A percentile compares a stretch with the other conserved stretches of the same genome.
These are phyloP conservation scores for Boletellus dicymbophilus DNA, from an alignment of 1,284 basidiomycete genomes.

Conservation along the genomic window DNA sequence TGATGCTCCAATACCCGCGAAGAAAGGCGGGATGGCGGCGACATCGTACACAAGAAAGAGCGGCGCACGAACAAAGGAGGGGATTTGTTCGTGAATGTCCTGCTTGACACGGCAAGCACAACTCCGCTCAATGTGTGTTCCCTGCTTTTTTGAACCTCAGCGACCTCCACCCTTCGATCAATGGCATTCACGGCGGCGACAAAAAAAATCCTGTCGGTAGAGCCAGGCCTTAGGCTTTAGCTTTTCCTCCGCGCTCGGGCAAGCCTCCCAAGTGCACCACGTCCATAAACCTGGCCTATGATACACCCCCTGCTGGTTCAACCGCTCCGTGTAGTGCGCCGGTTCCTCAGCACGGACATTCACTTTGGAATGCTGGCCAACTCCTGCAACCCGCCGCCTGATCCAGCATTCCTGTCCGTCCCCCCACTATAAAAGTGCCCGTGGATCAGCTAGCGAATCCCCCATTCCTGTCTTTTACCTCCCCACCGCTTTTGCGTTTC, in stretches of 20 bases:
- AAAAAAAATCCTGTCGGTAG: too few relatives aligned
- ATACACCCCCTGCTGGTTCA: neutral
- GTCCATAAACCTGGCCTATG: neutral
- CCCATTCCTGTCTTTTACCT: neutral
- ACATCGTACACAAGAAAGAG: slow-evolving; percentile 4
- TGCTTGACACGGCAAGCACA: neutral
- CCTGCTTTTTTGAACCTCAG: slow-evolving; percentile 3
- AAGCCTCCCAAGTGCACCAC: neutral
- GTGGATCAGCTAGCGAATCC: neutral
- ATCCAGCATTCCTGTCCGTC: neutral
- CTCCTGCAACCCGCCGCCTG: neutral
- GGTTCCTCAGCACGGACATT: neutral
- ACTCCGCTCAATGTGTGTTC: slow-evolving; percentile 1
- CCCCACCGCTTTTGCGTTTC: neutral
- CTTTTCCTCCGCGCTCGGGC: neutral
- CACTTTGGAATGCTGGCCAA: slow-evolving; percentile 5
- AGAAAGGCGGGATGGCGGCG: neutral
- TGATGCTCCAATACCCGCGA: slow-evolving; percentile 6
- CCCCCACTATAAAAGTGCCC: slow-evolving; percentile 19
- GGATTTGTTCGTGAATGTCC: neutral
- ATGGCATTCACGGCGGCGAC: neutral
- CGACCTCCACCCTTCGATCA: too few relatives aligned
- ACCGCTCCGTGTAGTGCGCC: neutral
- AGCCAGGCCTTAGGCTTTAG: too few relatives aligned
- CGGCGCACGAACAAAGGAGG: neutral